These are phyloP conservation scores for Rhododendron molle DNA, from an alignment of 148 eudicot genomes.

Conservation along the genomic window DNA sequence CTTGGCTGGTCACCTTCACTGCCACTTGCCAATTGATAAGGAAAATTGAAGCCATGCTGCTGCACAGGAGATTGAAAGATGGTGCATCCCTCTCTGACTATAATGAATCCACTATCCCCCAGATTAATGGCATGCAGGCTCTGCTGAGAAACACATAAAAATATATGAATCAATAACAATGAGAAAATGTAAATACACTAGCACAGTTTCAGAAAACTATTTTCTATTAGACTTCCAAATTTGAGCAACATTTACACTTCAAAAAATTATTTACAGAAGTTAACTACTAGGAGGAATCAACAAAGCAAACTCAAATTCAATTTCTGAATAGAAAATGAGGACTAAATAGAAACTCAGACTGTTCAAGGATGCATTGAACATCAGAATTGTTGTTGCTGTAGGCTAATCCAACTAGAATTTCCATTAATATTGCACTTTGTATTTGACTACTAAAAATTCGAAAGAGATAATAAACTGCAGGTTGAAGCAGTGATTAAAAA, in stretches of 20 bases:
- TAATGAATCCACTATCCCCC: constrained; percentile 87
- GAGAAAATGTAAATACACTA: not conserved
- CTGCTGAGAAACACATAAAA: constrained; percentile 31
- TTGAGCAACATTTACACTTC: not conserved
- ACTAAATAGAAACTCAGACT: constrained; percentile 3
- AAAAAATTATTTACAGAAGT: not conserved
- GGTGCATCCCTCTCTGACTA: constrained; percentile 69
- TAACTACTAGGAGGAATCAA: not conserved
- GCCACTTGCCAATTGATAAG: constrained; percentile 67
- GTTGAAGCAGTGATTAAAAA: too few species aligned
- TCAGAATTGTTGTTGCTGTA: not conserved
- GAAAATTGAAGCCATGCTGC: constrained; percentile 85
- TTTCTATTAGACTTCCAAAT: not conserved
- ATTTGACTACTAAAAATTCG: not conserved
- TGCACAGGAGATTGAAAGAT: constrained; percentile 77
- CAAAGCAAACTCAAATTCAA: not conserved
- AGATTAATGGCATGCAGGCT: constrained; percentile 86
- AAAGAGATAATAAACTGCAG: not conserved
- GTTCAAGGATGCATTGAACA: not conserved
- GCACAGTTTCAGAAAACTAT: not conserved
- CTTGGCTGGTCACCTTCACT: constrained; percentile 64
- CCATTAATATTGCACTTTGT: not conserved
- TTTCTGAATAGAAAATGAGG: not conserved
- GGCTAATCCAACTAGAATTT: not conserved
- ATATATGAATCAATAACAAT: not conserved